A percentile compares a stretch with the other conserved stretches of the same genome.
Conservation (phyloP, 169 alveolate genomes). For the Plasmodium berghei region DNA sequence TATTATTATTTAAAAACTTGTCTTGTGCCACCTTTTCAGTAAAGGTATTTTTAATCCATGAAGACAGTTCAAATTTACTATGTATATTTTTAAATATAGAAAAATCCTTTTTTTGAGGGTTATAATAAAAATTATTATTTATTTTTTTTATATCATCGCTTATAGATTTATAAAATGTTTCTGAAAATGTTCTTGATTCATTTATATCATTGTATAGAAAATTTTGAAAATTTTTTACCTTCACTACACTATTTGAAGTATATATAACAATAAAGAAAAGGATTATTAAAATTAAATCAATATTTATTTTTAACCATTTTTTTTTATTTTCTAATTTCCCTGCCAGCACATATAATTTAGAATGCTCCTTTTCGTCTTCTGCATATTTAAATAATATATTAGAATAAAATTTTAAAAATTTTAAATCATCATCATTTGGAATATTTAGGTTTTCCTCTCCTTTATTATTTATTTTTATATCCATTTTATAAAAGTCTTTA, state of each 20-base stretch:
- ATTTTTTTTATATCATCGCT: slow-evolving; percentile 50
- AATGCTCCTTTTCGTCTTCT: slow-evolving; percentile 34
- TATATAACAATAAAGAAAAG: slow-evolving; percentile 76
- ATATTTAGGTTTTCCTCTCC: background rate
- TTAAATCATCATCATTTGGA: slow-evolving; percentile 22
- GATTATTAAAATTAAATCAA: slow-evolving; percentile 74
- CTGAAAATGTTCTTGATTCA: slow-evolving; percentile 44
- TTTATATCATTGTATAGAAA: slow-evolving; percentile 29
- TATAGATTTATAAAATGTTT: slow-evolving; percentile 16
- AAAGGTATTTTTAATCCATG: slow-evolving; percentile 50
- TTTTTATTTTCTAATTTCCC: slow-evolving; percentile 79
- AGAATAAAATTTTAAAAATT: slow-evolving; percentile 47
- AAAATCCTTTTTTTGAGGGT: slow-evolving; percentile 64
- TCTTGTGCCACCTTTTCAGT: slow-evolving; percentile 30
- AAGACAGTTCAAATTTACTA: slow-evolving; percentile 36
- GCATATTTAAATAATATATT: slow-evolving; percentile 41
- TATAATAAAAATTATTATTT: slow-evolving; percentile 68
- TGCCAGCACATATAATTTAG: slow-evolving; percentile 38
- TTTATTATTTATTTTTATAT: background rate
- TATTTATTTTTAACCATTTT: slow-evolving; percentile 77
- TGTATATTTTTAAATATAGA: slow-evolving; percentile 20
- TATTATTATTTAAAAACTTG: slow-evolving; percentile 45
- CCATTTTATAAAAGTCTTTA: background rate
- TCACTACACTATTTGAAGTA: slow-evolving; percentile 74
- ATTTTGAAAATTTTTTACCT: slow-evolving; percentile 57